phyloP scores from a whole-genome alignment of 176 grass and related monocot species.

The Aegilops sharonensis region DNA sequence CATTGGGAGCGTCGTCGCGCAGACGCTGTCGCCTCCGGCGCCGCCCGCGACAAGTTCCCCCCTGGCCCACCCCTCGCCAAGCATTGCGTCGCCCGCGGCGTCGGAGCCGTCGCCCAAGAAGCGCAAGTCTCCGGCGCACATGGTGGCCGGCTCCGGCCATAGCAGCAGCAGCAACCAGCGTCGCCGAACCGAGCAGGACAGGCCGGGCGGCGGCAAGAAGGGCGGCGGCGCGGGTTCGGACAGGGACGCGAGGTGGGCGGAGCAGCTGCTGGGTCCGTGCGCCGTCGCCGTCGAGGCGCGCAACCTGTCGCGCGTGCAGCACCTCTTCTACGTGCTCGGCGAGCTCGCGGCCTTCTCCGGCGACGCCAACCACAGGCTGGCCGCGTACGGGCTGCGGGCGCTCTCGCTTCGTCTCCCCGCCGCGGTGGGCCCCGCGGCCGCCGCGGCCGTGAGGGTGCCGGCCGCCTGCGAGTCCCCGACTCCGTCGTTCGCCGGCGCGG shows the following conservation, averaged over 20 bases:
- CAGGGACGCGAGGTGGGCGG: constrained; percentile 74
- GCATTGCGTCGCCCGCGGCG: constrained; percentile 27
- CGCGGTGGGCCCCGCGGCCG: constrained; percentile 5
- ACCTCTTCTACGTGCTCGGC: constrained; percentile 75
- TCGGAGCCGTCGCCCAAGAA: constrained; percentile 39
- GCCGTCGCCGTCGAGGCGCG: constrained; percentile 58
- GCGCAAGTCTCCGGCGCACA: constrained; percentile 37
- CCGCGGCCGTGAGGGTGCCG: constrained; percentile 33
- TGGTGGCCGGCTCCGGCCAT: background rate
- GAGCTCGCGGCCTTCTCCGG: constrained; percentile 79
- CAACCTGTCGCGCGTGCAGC: constrained; percentile 71
- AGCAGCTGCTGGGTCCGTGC: constrained; percentile 87
- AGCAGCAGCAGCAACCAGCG: constrained; percentile 32
- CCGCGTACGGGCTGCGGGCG: constrained; percentile 61
- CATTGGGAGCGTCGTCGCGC: constrained; percentile 50
- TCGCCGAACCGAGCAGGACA: constrained; percentile 14
- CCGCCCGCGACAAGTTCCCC: background rate
- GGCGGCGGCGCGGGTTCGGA: constrained; percentile 35
- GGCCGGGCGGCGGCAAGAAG: constrained; percentile 23
- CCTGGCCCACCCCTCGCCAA: background rate
- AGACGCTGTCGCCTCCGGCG: constrained; percentile 42
- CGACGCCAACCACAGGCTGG: constrained; percentile 89
- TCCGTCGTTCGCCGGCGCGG: constrained; percentile 44
- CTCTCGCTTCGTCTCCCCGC: constrained; percentile 35
- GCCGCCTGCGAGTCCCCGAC: constrained; percentile 25